Percentiles rank a stretch among this genome's conserved stretches.
phyloP scores from a whole-genome alignment of 805 yeast genomes.

The Zygosaccharomyces bisporus region DNA sequence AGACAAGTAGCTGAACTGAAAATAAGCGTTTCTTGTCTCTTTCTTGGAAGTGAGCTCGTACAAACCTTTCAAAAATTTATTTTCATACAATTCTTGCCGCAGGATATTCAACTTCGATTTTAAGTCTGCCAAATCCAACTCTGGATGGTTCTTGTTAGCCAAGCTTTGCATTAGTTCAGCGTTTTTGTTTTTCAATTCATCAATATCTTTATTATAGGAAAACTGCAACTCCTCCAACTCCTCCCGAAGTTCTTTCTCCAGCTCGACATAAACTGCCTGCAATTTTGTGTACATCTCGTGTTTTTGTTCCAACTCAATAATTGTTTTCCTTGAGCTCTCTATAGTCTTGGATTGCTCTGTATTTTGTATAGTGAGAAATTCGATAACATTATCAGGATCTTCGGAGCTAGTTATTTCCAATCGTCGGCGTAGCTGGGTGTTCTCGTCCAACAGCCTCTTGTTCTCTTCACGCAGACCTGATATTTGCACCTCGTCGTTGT shows the following conservation, averaged over 20 bases:
- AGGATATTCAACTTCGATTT: slow-evolving; percentile 1
- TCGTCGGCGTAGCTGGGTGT: slow-evolving; percentile 5
- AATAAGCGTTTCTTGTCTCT: neutral
- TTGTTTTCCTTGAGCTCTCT: slow-evolving; percentile 33
- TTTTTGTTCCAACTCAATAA: slow-evolving; percentile 38
- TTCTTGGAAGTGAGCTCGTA: slow-evolving; percentile 1
- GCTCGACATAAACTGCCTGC: slow-evolving; percentile 46
- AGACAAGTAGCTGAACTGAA: slow-evolving; percentile 8
- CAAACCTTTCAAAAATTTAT: slow-evolving; percentile 7
- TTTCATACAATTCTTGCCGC: slow-evolving; percentile 8
- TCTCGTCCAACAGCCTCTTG: slow-evolving; percentile 8
- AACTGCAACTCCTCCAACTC: slow-evolving; percentile 36
- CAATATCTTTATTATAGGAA: neutral
- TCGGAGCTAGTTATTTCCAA: slow-evolving; percentile 4
- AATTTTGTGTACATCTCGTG: slow-evolving; percentile 22
- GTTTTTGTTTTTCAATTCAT: slow-evolving; percentile 1
- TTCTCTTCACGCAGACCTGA: slow-evolving; percentile 10
- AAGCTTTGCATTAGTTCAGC: neutral
- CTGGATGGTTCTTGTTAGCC: neutral
- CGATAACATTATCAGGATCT: slow-evolving; percentile 35
- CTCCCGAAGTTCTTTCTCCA: slow-evolving; percentile 43
- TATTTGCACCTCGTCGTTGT: neutral
- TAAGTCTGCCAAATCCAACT: slow-evolving; percentile 1
- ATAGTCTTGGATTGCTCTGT: slow-evolving; percentile 37
- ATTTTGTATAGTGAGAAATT: slow-evolving; percentile 38